phyloP scores from a whole-genome alignment of 106 monocot species.

The Gastrodia elata region DNA sequence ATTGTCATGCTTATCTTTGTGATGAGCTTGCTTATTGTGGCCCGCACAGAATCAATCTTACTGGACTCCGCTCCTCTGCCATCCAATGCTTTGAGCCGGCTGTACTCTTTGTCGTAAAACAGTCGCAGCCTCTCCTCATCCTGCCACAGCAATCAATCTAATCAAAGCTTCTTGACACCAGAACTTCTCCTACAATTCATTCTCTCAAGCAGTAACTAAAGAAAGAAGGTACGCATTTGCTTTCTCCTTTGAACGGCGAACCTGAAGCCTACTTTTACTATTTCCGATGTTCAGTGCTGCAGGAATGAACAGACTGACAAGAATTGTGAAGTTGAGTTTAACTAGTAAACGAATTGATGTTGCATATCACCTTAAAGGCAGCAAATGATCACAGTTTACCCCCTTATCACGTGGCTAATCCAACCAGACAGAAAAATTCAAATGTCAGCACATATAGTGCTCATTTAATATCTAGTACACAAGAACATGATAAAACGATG shows the following conservation, averaged over 20 bases:
- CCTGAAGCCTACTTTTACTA: not conserved
- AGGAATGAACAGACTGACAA: not conserved
- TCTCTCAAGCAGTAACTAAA: too few relatives aligned
- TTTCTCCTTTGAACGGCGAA: not conserved
- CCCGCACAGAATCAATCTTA: constrained; percentile 47
- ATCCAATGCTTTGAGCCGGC: constrained; percentile 52
- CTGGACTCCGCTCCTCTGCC: constrained; percentile 55
- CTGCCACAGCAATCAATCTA: constrained; percentile 34
- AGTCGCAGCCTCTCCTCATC: constrained; percentile 77
- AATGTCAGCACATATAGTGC: too few relatives aligned
- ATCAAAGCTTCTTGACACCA: not conserved
- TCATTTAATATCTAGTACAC: too few relatives aligned
- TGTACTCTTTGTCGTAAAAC: constrained; percentile 61
- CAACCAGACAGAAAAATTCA: too few relatives aligned
- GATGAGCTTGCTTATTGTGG: constrained; percentile 31
- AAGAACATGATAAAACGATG: too few relatives aligned
- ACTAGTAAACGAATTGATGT: too few relatives aligned
- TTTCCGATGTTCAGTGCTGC: not conserved
- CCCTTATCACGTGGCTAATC: too few relatives aligned
- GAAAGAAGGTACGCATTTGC: not conserved
- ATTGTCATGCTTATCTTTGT: constrained; percentile 52
- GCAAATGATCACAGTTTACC: too few relatives aligned
- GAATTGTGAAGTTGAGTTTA: not conserved
- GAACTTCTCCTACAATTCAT: not conserved
- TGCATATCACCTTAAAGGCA: too few relatives aligned